Evolutionary conservation across 805 yeast genomes (phyloP), one percentile per base, ranked within the genome.

Genomic region (Lipomyces lipofer): DNA sequence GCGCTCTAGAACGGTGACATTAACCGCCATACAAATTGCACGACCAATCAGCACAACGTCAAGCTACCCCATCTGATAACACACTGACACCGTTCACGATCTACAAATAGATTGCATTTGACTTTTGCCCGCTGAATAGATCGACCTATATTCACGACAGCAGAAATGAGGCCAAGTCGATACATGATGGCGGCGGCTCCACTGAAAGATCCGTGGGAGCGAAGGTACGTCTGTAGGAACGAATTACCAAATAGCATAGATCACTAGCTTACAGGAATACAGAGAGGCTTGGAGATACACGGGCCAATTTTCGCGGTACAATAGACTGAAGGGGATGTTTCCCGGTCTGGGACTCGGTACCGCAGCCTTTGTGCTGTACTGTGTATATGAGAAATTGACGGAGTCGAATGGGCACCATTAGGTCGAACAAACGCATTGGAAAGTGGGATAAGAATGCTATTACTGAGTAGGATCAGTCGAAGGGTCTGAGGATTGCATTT

Each of bases 251-350:
- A 9, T 12, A n/a, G 25, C 25, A 38, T 9, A 7, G 12, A 29
- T 32, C 40, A 4, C 3, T 43, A 4, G 22, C 15, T 44, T 21
- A 27, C 45, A 19, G 12, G 47, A 54, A 24, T 28, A 28, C 60
- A 84, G 95, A 78, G 95, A 88, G 69, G 94, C 95, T 44, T 88
- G 96, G 96, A 84, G 95, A 77, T 85, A 83, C 72, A 84, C 82
- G 66, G 95, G 94, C 56, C 87, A 83, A 49, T 88, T 88, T 74
- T 78, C 86, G 50, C 81, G 88, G 64, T 72, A 73, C 47, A 82
- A 84, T 71, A 76, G 94, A 64, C 84, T 82, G 70, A 82, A 78
- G 65, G 82, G 82, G 53, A 78, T 87, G 13, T 80, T 88, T 67
- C 96, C 96, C 3, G 96, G 96, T 2, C 77, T 88, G 47, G 87